Evolutionary conservation across 345 rosid species (phyloP), one percentile per base, ranked within the genome.

Genomic region (Salix arbutifolia): DNA sequence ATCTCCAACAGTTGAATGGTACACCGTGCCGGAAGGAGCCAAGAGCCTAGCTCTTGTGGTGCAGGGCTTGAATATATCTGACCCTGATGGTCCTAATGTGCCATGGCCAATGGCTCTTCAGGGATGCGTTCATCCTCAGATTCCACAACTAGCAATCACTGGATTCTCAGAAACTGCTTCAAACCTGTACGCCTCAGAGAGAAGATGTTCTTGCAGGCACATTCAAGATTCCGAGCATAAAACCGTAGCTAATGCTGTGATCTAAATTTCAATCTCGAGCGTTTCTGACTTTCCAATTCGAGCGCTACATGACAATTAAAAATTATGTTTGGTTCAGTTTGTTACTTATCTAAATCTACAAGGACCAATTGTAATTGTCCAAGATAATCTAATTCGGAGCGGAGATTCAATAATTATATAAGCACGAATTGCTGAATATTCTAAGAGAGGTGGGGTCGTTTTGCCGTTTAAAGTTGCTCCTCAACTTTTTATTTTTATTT

Each of bases 51-150:
- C 94, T 2, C 84, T 91, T 65, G 91, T 92, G 84, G 97, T 92
- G 83, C 91, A 88, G 71, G 98, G 92, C 85, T 84, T 92, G 1
- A 97, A 88, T 71, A 94, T 91, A 1, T 90, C 94, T 2, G 93
- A 94, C 77, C 98, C 94, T 0, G 77, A 78, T 30, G 83, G 81
- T 5, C 87, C 86, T 4, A 79, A 89, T 21, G 92, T 92, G 77
- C 97, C 96, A 0, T 94, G 97, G 96, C 88, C 92, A 2, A n/a
- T 31, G 33, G 33, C 33, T 61, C 28, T 30, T 58, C 81, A 87
- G 90, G 83, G 80, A 78, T 50, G 80, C 65, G 67, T 84, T 71
- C 84, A 76, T 23, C 90, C 85, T 0, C 53, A 56, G 58, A 84
- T 85, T 50, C 88, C 88, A 23, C 88, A 85, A 68, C 53, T 80